A percentile compares a stretch with the other conserved stretches of the same genome.
phyloP scores from a whole-genome alignment of 768 basidiomycete genomes.

The Panellus pusillus region DNA sequence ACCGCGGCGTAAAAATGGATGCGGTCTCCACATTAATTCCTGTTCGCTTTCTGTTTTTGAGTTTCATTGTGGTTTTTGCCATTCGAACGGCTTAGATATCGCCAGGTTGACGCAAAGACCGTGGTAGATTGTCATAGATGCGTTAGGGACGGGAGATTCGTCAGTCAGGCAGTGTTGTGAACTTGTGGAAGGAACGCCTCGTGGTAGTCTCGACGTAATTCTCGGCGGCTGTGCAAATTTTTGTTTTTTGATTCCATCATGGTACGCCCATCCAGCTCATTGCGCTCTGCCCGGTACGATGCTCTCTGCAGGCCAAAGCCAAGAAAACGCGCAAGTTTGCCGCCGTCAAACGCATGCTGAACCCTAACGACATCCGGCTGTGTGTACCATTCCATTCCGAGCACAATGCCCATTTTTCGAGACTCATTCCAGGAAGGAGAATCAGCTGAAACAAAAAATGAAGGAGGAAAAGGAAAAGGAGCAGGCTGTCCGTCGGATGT shows the following conservation, averaged over 20 bases:
- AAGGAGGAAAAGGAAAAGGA: conserved; percentile 80
- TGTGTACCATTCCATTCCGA: conserved; percentile 37
- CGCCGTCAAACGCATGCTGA: conserved; percentile 87
- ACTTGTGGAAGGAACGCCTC: too few relatives aligned
- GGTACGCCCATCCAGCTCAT: background rate
- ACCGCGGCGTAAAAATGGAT: too few relatives aligned
- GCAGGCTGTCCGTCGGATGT: conserved; percentile 79
- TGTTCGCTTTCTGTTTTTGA: too few relatives aligned
- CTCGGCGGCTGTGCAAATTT: background rate
- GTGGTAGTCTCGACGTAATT: background rate
- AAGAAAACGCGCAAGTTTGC: conserved; percentile 97
- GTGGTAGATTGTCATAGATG: background rate
- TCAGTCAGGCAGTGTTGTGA: too few relatives aligned
- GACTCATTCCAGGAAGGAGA: conserved; percentile 74
- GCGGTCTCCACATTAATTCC: too few relatives aligned
- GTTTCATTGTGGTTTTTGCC: too few relatives aligned
- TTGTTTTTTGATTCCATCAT: background rate
- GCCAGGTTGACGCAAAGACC: too few relatives aligned
- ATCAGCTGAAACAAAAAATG: conserved; percentile 85
- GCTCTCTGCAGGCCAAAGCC: conserved; percentile 66
- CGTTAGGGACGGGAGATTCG: background rate
- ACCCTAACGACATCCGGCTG: conserved; percentile 92
- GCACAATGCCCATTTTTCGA: conserved; percentile 9
- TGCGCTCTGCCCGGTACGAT: too few relatives aligned
- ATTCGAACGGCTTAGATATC: too few relatives aligned